These are phyloP conservation scores for Globisporangium iwayamae DNA, from an alignment of 352 stramenopile genomes.

Conservation along the genomic window DNA sequence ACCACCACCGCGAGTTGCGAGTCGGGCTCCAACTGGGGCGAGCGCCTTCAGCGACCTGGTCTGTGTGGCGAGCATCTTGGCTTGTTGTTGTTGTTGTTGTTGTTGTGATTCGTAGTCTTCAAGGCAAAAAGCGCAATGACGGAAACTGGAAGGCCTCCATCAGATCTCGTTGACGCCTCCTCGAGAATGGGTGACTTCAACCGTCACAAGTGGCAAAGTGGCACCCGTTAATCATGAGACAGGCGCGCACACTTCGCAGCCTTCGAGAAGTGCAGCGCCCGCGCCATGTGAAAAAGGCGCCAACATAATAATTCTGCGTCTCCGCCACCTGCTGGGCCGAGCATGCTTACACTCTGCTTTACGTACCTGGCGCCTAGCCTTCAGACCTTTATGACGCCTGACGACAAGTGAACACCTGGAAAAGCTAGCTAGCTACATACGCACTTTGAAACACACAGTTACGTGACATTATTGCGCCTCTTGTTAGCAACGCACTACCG, in stretches of 20 bases:
- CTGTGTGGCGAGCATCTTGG: not conserved
- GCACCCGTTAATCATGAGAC: too few species aligned
- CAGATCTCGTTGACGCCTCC: not conserved
- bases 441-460: slow-evolving; percentile 4
- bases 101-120: not conserved
- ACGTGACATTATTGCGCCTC: slow-evolving; percentile 13
- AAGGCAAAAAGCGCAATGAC: not conserved
- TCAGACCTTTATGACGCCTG: not conserved
- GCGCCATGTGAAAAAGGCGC: too few species aligned
- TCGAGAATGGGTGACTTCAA: not conserved
- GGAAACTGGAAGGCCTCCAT: not conserved
- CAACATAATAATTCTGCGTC: too few species aligned
- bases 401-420: not conserved
- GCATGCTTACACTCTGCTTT: too few species aligned
- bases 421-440: not conserved
- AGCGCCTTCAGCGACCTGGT: not conserved
- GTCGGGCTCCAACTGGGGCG: not conserved
- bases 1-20: not conserved
- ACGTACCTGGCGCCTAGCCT: not conserved
- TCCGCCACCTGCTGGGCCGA: too few species aligned
- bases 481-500: slow-evolving; percentile 5
- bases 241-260: too few species aligned
- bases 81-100: too few species aligned
- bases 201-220: too few species aligned
- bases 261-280: too few species aligned